Base-by-base conservation (phyloP, 495 filamentous ascomycete species). In the Baudoinia panamericana region DNA sequence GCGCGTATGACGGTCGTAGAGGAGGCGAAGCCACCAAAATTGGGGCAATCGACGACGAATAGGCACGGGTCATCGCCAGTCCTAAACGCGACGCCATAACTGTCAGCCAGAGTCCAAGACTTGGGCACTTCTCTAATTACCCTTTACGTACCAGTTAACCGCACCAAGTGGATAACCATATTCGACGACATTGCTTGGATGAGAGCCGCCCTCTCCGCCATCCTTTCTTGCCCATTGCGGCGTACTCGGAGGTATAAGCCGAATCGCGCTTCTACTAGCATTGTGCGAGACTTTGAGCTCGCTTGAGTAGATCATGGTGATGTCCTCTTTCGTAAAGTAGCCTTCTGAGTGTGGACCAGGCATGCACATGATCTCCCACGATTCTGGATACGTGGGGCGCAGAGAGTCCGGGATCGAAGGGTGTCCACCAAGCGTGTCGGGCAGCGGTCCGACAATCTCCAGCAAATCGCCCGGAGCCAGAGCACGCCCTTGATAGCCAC, bases 151-250 rank as follows among this genome's bases (percentile, higher is more conserved):
- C 43, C 42, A 51, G 21, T 51, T 51, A 17, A 51, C 27, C n/a
- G 48, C 35, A 3, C 48, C 48, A 10, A 51, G 15, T 2, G 48
- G 48, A 53, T 76, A 76, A 6, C 70, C 71, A 51, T 73, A 77
- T 38, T 79, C 73, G 15, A 72, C 58, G 4, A 74, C 50, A 44
- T 79, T 76, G 11, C 61, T 66, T 0, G 75, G 74, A 53, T 79
- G 75, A 3, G 64, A 56, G 0, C 75, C 75, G 15, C 71, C 75
- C 25, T 76, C 73, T 9, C 72, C 73, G 15, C 74, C 75, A 50
- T 74, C 66, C 13, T 57, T 51, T 17, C 74, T 59, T 20, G 69
- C 68, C 66, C 68, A 79, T 48, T 65, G 61, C 17, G 69, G 70
- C 21, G 61, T 57, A 13, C 36, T 27, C 4, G 72, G 72, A 3